Conservation (phyloP, 768 basidiomycete genomes). For the Strobilomyces confusus region DNA sequence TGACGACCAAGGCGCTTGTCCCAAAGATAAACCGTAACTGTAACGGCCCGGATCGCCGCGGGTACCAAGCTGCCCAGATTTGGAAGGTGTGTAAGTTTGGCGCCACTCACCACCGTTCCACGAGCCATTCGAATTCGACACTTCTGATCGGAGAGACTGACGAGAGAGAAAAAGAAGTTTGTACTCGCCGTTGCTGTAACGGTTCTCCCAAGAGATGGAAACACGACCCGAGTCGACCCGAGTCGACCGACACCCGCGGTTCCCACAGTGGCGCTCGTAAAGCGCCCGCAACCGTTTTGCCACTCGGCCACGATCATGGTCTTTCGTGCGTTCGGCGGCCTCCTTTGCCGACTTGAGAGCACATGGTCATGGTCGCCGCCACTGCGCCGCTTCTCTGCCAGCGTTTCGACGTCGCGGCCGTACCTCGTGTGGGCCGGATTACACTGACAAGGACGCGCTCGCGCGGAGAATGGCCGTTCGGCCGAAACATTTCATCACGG, state of each 20-base stretch:
- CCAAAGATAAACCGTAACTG: background rate
- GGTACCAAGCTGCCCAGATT: background rate
- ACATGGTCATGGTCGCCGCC: background rate
- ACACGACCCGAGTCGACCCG: background rate
- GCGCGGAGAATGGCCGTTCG: slow-evolving; percentile 56
- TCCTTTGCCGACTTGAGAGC: background rate
- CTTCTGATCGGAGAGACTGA: background rate
- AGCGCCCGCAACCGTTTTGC: background rate
- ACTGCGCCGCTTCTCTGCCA: slow-evolving; percentile 13
- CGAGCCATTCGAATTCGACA: background rate
- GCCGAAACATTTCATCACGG: slow-evolving; percentile 45
- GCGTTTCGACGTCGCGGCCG: slow-evolving; percentile 2
- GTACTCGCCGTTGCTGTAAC: background rate
- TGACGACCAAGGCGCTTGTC: no score
- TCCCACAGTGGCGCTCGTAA: background rate
- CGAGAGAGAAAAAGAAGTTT: background rate
- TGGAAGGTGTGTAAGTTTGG: slow-evolving; percentile 8
- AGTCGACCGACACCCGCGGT: background rate
- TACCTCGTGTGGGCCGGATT: slow-evolving; percentile 64
- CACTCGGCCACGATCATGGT: background rate
- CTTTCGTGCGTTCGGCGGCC: background rate
- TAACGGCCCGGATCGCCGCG: slow-evolving; percentile 4
- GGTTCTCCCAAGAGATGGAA: background rate
- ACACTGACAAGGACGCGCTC: slow-evolving; percentile 53
- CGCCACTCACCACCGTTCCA: background rate